Base-by-base conservation (phyloP, 2,329 filamentous ascomycete genomes). In the Acarospora socialis region DNA sequence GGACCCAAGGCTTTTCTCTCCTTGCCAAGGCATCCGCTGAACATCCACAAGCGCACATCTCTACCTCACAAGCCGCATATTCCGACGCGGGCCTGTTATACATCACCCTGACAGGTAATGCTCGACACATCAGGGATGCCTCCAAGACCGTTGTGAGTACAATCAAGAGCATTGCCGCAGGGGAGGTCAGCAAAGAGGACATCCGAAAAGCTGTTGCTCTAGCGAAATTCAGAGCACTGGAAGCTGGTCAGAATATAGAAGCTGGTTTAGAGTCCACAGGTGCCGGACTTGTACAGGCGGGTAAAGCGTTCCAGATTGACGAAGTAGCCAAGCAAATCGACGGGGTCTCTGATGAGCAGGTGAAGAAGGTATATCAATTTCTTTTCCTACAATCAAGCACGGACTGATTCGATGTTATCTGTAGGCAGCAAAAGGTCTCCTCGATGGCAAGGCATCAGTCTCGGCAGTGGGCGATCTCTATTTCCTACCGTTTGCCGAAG, bases 31-130 rank as follows among this genome's bases (percentile, higher is more conserved):
- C 77, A 39, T 70, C 75, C 35, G 66, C 76, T 40, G 66, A 69
- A 27, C 65, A 73, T 49, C 66, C 76, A 21, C 73, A 74, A 43
- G 72, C 80, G 42, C 68, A 66, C 31, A 71, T 83, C 49, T 67
- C 71, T 21, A 82, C 87, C 42, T 70, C 76, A 49, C 87, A 90
- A 62, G 64, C 75, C 44, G 70, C 77, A 44, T 98, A 94, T 73
- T 93, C 87, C 10, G 90, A 98, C 52, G 82, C 90, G 43, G 87
- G 90, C 49, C 79, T 98, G 28, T 66, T 98, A 45, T 73, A 81
- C 49, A 73, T 94, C 47, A 76, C 82, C 53, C 68, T 98, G 46
- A 73, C 67, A 35, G 92, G 90, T 36, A 63, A 73, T 30, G 81
- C 83, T 27, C 53, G 65, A 32, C 74, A 78, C 43, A 74, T 98